A percentile compares a stretch with the other conserved stretches of the same genome.
Evolutionary conservation across 352 stramenopile genomes (phyloP).

Genomic region (Phytophthora meadii): DNA sequence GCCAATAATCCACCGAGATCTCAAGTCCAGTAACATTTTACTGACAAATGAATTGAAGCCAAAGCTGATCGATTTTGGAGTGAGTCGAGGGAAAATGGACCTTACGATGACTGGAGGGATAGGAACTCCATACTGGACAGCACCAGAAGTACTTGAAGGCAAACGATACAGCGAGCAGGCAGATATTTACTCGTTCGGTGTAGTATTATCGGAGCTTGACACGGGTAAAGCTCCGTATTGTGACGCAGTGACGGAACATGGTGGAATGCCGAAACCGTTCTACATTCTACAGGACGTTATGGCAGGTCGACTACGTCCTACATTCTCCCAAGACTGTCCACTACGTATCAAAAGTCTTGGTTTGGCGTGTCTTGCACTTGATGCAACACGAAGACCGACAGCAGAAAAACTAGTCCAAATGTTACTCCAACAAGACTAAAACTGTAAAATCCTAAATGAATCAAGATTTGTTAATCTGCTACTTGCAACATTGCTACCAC

Average conservation of each 20-base stretch:
- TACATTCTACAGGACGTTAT: constrained; percentile 54
- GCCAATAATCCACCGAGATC: constrained; percentile 41
- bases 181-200: constrained; percentile 51
- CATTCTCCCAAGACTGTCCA: constrained; percentile 49
- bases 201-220: constrained; percentile 46
- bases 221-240: constrained; percentile 39
- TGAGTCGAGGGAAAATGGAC: constrained; percentile 42
- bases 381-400: constrained; percentile 37
- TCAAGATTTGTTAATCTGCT: background rate
- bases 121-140: constrained; percentile 53
- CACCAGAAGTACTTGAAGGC: constrained; percentile 66
- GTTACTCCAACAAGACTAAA: background rate
- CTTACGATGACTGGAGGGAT: constrained; percentile 63
- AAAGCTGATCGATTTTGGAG: constrained; percentile 86
- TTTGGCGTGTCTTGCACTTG: constrained; percentile 27
- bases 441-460: too few species aligned
- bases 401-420: constrained; percentile 36
- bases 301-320: constrained; percentile 45
- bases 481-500: constrained; percentile 18
- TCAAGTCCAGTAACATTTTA: constrained; percentile 65
- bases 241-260: constrained; percentile 24
- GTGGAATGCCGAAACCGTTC: constrained; percentile 32
- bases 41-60: constrained; percentile 67
- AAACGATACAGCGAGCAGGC: constrained; percentile 37
- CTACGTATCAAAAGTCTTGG: constrained; percentile 35